phyloP scores from a whole-genome alignment of 2,329 filamentous ascomycete genomes.

The Phialemoniopsis sp. region DNA sequence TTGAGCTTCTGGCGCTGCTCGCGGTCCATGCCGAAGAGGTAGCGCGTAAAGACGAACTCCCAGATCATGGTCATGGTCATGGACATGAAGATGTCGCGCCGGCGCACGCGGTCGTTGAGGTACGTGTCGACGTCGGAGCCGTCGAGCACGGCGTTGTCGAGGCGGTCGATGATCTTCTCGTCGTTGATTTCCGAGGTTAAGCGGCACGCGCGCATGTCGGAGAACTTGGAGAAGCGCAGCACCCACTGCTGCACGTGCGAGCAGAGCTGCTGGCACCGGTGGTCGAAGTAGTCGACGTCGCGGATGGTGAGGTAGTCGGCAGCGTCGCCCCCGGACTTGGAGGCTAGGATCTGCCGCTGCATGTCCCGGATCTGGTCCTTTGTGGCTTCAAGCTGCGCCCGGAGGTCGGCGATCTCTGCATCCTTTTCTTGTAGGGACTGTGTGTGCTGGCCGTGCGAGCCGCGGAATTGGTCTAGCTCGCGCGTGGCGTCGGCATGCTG shows the following conservation, averaged over 20 bases:
- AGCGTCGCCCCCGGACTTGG: conserved; percentile 47
- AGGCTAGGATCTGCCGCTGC: conserved; percentile 53
- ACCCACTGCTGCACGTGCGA: conserved; percentile 98
- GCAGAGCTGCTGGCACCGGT: conserved; percentile 89
- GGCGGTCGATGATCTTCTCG: conserved; percentile 87
- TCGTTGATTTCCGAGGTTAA: conserved; percentile 80
- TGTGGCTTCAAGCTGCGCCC: conserved; percentile 72
- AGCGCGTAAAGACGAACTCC: conserved; percentile 97
- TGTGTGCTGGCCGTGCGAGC: conserved; percentile 57
- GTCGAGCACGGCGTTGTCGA: conserved; percentile 92
- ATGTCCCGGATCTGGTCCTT: conserved; percentile 56
- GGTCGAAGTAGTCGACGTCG: conserved; percentile 94
- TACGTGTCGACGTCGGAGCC: conserved; percentile 89
- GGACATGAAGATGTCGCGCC: conserved; percentile 95
- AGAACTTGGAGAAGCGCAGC: conserved; percentile 95
- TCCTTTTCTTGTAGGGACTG: conserved; percentile 77
- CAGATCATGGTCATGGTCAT: conserved; percentile 99
- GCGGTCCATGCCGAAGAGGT: conserved; percentile 97
- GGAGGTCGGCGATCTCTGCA: conserved; percentile 73
- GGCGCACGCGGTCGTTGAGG: conserved; percentile 79
- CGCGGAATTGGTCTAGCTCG: conserved; percentile 66
- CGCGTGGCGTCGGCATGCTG: conserved; percentile 62
- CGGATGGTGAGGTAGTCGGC: conserved; percentile 71
- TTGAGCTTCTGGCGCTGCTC: conserved; percentile 98
- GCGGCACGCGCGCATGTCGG: conserved; percentile 84